Conservation (phyloP, 2,329 filamentous ascomycete species). For the Fusarium mexicanum region DNA sequence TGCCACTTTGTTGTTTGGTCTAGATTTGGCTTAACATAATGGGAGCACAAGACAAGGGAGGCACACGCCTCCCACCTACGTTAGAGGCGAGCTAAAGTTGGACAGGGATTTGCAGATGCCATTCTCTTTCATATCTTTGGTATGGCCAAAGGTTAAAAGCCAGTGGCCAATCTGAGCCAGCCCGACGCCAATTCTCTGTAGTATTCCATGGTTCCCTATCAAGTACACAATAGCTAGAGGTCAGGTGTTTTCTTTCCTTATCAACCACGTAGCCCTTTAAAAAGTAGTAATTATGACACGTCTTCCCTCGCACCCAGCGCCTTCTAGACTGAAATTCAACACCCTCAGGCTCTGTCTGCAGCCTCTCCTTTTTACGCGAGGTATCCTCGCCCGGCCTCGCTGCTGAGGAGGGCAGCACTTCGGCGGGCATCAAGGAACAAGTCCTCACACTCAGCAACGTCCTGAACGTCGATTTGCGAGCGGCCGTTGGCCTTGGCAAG, state of each 20-base stretch:
- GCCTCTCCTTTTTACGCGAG: conserved; percentile 60
- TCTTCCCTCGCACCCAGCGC: conserved; percentile 37
- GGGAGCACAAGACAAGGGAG: conserved; percentile 30
- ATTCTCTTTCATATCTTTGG: conserved; percentile 28
- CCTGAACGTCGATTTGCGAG: conserved; percentile 78
- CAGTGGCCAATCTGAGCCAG: conserved; percentile 33
- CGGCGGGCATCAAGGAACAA: conserved; percentile 84
- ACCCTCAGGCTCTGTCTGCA: conserved; percentile 1
- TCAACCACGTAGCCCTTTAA: conserved; percentile 33
- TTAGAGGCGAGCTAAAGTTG: conserved; percentile 1
- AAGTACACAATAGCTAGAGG: conserved; percentile 38
- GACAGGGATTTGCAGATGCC: conserved; percentile 22
- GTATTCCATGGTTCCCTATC: conserved; percentile 39
- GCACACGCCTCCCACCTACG: background rate
- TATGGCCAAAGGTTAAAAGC: background rate
- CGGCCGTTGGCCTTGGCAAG: conserved; percentile 86
- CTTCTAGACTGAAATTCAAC: conserved; percentile 29
- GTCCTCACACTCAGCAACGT: conserved; percentile 84
- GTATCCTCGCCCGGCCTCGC: conserved; percentile 72
- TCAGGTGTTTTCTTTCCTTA: conserved; percentile 37
- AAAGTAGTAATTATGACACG: conserved; percentile 44
- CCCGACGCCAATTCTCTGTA: conserved; percentile 42
- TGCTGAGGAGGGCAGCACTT: conserved; percentile 74
- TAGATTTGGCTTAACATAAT: conserved; percentile 23
- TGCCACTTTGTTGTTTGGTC: conserved; percentile 31